These are phyloP conservation scores for Fusarium tuaranense DNA, from an alignment of 2,329 filamentous ascomycete genomes.

Conservation along the genomic window DNA sequence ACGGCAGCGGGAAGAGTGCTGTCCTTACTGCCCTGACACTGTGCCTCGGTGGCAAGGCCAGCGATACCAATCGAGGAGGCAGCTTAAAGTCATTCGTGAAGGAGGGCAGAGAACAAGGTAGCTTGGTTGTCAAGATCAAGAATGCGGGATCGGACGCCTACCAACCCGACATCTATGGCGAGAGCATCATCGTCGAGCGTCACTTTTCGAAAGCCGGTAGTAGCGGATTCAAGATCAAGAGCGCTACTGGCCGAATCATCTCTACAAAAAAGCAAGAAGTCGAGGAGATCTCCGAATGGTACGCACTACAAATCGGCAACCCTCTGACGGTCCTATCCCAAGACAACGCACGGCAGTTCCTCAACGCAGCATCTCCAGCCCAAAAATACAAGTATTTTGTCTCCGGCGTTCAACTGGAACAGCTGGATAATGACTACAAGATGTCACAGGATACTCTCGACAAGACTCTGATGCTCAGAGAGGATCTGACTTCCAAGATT, in stretches of 20 bases:
- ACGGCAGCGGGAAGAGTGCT: slow-evolving; percentile 97
- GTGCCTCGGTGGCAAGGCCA: slow-evolving; percentile 94
- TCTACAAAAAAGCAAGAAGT: slow-evolving; percentile 89
- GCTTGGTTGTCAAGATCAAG: slow-evolving; percentile 87
- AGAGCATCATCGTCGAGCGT: slow-evolving; percentile 90
- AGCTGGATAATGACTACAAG: slow-evolving; percentile 90
- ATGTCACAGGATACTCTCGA: slow-evolving; percentile 85
- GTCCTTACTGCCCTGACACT: slow-evolving; percentile 92
- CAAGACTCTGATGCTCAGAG: slow-evolving; percentile 59
- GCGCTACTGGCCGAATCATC: slow-evolving; percentile 74
- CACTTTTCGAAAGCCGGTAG: slow-evolving; percentile 81
- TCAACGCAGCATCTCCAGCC: slow-evolving; percentile 83
- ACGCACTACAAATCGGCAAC: slow-evolving; percentile 94
- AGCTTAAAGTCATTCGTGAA: slow-evolving; percentile 93
- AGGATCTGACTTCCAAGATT: slow-evolving; percentile 51
- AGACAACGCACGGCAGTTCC: slow-evolving; percentile 92
- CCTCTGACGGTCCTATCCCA: slow-evolving; percentile 96
- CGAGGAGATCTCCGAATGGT: slow-evolving; percentile 94
- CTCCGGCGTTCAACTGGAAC: slow-evolving; percentile 92
- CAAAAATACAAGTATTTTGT: slow-evolving; percentile 98
- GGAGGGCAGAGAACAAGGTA: slow-evolving; percentile 81
- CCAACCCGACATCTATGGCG: slow-evolving; percentile 83
- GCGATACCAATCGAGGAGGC: slow-evolving; percentile 90
- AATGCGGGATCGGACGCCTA: slow-evolving; percentile 90
- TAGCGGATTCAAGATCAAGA: slow-evolving; percentile 90